Conservation (phyloP, 345 rosid genomes). For the Dimocarpus longan region DNA sequence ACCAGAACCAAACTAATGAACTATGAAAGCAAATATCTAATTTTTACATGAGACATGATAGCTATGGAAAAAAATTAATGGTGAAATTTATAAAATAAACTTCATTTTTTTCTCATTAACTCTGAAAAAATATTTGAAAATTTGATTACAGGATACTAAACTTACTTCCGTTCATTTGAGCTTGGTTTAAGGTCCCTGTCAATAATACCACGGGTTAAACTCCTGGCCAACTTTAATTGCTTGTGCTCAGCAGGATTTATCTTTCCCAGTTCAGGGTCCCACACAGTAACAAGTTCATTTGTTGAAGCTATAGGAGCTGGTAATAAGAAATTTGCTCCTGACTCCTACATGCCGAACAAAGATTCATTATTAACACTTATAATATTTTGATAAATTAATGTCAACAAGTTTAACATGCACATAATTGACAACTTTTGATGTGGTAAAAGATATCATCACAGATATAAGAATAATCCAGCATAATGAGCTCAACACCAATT, state of each 20-base stretch:
- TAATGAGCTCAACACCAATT: neutral
- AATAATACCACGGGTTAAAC: conserved; percentile 93
- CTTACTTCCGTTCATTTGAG: conserved; percentile 79
- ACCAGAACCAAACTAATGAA: neutral
- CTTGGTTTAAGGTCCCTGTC: conserved; percentile 99
- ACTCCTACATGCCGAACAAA: conserved; percentile 55
- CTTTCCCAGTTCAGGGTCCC: conserved; percentile 96
- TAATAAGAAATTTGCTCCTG: conserved; percentile 83
- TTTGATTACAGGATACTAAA: conserved; percentile 11
- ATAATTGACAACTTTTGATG: neutral
- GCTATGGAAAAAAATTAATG: neutral
- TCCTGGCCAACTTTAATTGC: conserved; percentile 96
- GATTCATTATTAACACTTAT: conserved; percentile 4
- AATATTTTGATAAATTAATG: conserved; percentile 6
- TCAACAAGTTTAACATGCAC: neutral
- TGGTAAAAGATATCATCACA: neutral
- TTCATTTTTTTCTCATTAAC: conserved; percentile 2
- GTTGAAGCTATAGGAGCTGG: conserved; percentile 86
- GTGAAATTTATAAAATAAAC: neutral
- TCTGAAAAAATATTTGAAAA: neutral
- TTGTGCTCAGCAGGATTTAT: conserved; percentile 97
- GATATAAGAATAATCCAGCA: conserved; percentile 10
- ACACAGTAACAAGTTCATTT: conserved; percentile 89
- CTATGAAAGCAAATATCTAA: neutral
- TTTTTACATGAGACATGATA: neutral